Base-by-base conservation (phyloP, 148 eudicot species). In the Dysphania ambrosioides region DNA sequence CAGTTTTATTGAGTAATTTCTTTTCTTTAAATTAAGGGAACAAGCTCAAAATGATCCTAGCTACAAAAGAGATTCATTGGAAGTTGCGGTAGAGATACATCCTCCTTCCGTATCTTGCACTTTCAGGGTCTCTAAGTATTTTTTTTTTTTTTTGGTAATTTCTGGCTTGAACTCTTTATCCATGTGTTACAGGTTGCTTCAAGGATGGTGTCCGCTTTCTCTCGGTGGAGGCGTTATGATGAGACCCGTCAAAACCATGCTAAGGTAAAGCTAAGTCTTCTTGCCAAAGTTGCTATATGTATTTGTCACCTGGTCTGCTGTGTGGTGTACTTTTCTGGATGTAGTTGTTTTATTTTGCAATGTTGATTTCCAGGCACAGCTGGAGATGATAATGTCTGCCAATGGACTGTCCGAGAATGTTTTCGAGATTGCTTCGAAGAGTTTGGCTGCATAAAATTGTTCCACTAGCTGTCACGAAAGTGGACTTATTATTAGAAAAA, bases 381-480 rank as follows among this genome's bases (percentile, higher is more conserved):
- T 96, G 83, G 97, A 96, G 84, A 86, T 87, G 97, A 92, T 92
- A 55, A 76, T 92, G 88, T 83, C 91, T 1, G 30, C 88, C 8
- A 87, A 89, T 67, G 99, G 99, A 73, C 87, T 96, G 2, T 92
- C 99, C 0, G 99, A 96, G 78, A 96, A 96, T 72, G 97, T 96
- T 58, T 92, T 79, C 59, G 99, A 92, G 89, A 96, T 96, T 77
- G 94, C 97, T 26, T 96, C 94, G 1, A 96, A 92, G 84, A 96
- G 99, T 77, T 86, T 96, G 85, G 99, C 97, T 36, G 87, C 88
- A 75, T 96, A 81, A 76, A 12, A n/a, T 38, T 24, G 2, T n/a
- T 32, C 27, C 40, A 29, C 24, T 23, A 47, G 26, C 15, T 7
- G 6, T 56, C 23, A 29, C 70, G 27, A 72, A 42, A 21, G n/a